phyloP scores from a whole-genome alignment of 495 filamentous ascomycete genomes.

The Xylaria palmicola region DNA sequence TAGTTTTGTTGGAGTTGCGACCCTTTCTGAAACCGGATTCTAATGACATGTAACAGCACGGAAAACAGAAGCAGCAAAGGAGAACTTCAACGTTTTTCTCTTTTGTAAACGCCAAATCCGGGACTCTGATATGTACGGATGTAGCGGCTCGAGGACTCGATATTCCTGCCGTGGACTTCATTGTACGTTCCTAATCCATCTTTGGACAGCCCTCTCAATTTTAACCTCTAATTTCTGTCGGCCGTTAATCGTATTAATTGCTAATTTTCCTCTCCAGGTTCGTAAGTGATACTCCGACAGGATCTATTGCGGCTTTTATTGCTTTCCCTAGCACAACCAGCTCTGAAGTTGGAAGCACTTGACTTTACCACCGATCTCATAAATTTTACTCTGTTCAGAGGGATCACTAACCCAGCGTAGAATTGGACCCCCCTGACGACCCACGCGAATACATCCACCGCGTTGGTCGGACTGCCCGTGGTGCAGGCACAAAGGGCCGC shows the following conservation, averaged over 20 bases:
- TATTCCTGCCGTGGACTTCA: constrained; percentile 93
- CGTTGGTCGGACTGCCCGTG: constrained; percentile 91
- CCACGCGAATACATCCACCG: constrained; percentile 94
- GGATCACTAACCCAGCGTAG: constrained; percentile 29
- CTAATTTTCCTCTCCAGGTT: constrained; percentile 12
- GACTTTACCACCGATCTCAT: no score
- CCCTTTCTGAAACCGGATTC: neutral
- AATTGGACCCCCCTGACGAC: constrained; percentile 93
- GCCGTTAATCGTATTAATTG: no score
- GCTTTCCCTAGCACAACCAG: neutral
- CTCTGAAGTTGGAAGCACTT: neutral
- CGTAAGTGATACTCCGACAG: constrained; percentile 9
- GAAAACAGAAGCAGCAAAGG: constrained; percentile 20
- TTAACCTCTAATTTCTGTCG: no score
- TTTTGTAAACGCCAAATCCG: constrained; percentile 90
- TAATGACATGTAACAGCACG: constrained; percentile 8
- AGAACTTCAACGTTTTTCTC: constrained; percentile 98
- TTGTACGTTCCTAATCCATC: constrained; percentile 48
- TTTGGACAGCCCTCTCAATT: no score
- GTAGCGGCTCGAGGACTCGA: constrained; percentile 93
- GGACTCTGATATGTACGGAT: constrained; percentile 92
- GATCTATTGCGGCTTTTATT: neutral
- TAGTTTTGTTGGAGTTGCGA: neutral
- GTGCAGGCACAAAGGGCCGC: constrained; percentile 76
- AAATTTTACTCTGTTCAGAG: neutral